These are phyloP conservation scores for Apophysomyces sp. DNA, from an alignment of 371 early-diverging fungal genomes.

Conservation along the genomic window DNA sequence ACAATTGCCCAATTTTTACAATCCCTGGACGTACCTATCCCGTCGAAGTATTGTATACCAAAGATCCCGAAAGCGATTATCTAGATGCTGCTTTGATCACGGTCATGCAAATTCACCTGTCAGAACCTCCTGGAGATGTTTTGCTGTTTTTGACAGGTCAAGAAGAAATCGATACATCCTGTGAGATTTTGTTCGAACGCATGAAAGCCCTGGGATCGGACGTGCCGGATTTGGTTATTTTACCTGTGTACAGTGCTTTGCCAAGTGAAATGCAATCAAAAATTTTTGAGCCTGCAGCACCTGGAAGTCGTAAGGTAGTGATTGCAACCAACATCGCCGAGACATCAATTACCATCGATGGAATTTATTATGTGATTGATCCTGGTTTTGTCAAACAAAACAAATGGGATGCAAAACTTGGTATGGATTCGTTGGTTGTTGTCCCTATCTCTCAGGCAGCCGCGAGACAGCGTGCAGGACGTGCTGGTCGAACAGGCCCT, in stretches of 20 bases:
- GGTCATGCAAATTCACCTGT: constrained; percentile 95
- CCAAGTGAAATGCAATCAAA: constrained; percentile 92
- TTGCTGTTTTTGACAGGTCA: constrained; percentile 98
- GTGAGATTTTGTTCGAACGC: constrained; percentile 90
- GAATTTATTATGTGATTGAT: constrained; percentile 98
- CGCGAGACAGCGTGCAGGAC: constrained; percentile 97
- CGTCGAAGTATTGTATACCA: constrained; percentile 92
- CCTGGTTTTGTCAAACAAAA: constrained; percentile 98
- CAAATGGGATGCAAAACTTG: constrained; percentile 91
- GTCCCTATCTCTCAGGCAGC: constrained; percentile 95
- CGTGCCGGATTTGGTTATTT: constrained; percentile 90
- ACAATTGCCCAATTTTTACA: constrained; percentile 92
- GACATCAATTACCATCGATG: constrained; percentile 99
- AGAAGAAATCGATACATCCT: constrained; percentile 96
- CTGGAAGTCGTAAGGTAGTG: constrained; percentile 92
- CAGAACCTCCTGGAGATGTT: constrained; percentile 96
- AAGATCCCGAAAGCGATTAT: constrained; percentile 95
- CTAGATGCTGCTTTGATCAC: constrained; percentile 91
- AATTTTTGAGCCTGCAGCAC: constrained; percentile 95
- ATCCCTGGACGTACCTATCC: constrained; percentile 97
- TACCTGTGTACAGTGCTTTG: constrained; percentile 94
- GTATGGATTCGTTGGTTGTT: constrained; percentile 94
- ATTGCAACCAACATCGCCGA: constrained; percentile 99
- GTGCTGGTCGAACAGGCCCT: constrained; percentile 97
- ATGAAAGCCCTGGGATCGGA: constrained; percentile 95